Base-by-base conservation (phyloP, 768 basidiomycete genomes). In the Piloderma croceum region DNA sequence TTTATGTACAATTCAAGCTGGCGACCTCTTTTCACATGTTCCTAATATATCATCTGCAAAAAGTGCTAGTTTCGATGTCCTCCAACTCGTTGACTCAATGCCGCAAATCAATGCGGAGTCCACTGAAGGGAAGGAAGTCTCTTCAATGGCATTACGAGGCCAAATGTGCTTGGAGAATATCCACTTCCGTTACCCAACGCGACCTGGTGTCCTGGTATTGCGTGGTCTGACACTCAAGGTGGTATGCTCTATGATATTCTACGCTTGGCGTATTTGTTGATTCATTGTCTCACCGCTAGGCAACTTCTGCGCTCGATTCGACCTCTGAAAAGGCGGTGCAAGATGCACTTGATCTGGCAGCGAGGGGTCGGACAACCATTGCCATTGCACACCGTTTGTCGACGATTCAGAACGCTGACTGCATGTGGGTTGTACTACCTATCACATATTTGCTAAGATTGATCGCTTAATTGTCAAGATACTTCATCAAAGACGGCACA, bases 271-370 rank as follows among this genome's bases (percentile, higher is more conserved):
- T n/a, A n/a, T n/a, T n/a, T 31, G 23, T 22, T 35, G 24, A 36
- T 39, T 52, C 21, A 24, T 51, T 46, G 31, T 32, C 45, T 7
- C 44, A 37, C 15, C 39, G 40, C 41, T 31, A 51, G 64, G 90
- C 90, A 5, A 92, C 90, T 1, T 90, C 88, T 32, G 90, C 92
- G 1, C 73, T 96, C 22, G 92, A 93, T 58, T 88, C 87, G 6
- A 83, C 81, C 52, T 90, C 86, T 15, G 93, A 96, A 63, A 90
- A 89, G 61, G 83, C 97, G 37, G 96, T 99, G 7, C 94, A 98
- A 54, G 83, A 77, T 5, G 96, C 96, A 4, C 73, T 98, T 21
- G 96, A 98, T 62, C 76, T 80, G 54, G 96, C 93, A 5, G 82
- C 91, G 3, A 86, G 80, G 65, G 93, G 92, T 29, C 77, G 94